Evolutionary conservation across 2,329 filamentous ascomycete species (phyloP), one percentile per base, ranked within the genome.

Genomic region (Monilinia fructicola): DNA sequence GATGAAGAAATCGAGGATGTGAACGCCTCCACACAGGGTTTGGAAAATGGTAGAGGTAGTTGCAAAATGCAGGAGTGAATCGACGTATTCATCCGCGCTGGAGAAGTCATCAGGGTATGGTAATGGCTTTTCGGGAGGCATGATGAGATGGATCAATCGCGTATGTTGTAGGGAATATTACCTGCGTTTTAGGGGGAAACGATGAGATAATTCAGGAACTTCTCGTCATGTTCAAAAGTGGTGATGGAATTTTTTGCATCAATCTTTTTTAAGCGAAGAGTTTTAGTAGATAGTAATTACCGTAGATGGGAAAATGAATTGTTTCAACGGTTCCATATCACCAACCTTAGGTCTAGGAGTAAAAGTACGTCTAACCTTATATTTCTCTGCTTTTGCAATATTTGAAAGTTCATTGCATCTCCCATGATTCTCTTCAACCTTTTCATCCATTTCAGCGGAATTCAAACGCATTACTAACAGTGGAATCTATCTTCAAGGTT

Each of bases 1-100:
- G 2, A 93, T 97, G 79, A 97, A 92, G 79, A 99, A 98, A 77
- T 99, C 95, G 66, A 98, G 84, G 69, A 99, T 93, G 76, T 99
- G 95, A 0, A 98, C 91, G n/a, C 94, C 93, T 64, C 95, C 95
- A 76, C 93, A 97, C n/a, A 99, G 83, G 35, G 91, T 92, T 71
- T 92, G 90, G 72, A 97, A 93, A 1, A 92, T 82, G 64, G 89
- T 85, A 55, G 90, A 91, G 2, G 87, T 87, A 7, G 87, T 87
- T 1, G 88, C 85, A 74, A 98, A 97, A 26, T 86, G 77, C 35
- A 98, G 82, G 16, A 98, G 85, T 23, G 87, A 88, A 35, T 91
- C 83, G 59, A 97, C 85, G 77, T 97, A 99, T 64, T 87, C 84
- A 58, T 97, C 91, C 7, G 87, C 80, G 54, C 85, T 86, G 48